Evolutionary conservation across 2,329 filamentous ascomycete species (phyloP), one percentile per base, ranked within the genome.

Genomic region (Cercospora beticola): DNA sequence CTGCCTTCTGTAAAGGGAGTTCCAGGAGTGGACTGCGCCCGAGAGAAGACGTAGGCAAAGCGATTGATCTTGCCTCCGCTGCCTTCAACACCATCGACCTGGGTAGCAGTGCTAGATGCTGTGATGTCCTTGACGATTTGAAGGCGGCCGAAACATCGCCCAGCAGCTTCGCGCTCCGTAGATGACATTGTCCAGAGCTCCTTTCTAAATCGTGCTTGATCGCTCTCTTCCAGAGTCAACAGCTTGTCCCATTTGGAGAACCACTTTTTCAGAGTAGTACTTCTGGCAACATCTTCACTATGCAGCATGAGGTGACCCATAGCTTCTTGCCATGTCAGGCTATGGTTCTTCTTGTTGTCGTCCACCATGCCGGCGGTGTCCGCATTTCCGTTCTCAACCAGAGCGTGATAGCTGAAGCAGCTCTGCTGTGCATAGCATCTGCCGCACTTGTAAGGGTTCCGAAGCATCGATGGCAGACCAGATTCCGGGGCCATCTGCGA

Each of bases 111-210:
- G 10, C 72, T 68, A 10, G 74, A 71, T 1, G 69, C 71, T 3
- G 70, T 74, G 5, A 74, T 59, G 60, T 78, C 76, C 59, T 74
- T 73, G 72, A 94, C 89, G 71, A 99, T 90, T 40, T 95, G 85
- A 18, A 99, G 89, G 74, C 94, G 90, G 9, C 92, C 88, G 78
- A 98, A 98, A 79, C 95, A 98, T 65, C 94, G 88, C 1, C 94
- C 94, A 9, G 94, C 85, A 75, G 91, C 92, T 79, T 99, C 93
- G 58, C 95, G 90, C 78, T 98, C 93, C 0, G 83, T 85, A 78
- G 95, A 97, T 23, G 94, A 82, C 92, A 99, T 96, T 0, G 94
- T 97, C 95, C 95, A 99, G 2, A 99, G 83, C 78, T 99, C 95
- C 72, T 93, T 86, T 70, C 93, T 89, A 71, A 93, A 90, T 76